Evolutionary conservation across 371 early-diverging fungal genomes (phyloP).

Genomic region (Quaeritorhiza haematococci): DNA sequence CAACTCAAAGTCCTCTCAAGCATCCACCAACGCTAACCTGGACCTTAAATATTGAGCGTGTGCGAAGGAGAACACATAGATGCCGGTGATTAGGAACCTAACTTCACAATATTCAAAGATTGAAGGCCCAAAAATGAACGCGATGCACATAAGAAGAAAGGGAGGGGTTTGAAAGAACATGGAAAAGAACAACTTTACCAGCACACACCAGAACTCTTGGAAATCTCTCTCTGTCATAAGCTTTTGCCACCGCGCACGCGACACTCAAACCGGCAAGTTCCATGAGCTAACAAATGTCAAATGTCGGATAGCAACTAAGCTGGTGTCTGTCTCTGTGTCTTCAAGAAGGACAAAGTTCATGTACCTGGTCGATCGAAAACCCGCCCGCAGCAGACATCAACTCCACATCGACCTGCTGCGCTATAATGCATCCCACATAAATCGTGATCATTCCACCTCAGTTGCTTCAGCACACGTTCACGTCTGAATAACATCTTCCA

Average conservation of each 20-base stretch:
- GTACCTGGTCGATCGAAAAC: slow-evolving; percentile 70
- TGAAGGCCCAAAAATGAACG: too few species aligned
- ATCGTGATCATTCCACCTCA: slow-evolving; percentile 32
- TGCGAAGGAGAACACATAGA: background rate
- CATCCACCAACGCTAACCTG: background rate
- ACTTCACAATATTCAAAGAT: slow-evolving; percentile 9
- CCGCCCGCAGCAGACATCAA: slow-evolving; percentile 77
- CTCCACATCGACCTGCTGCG: slow-evolving; percentile 74
- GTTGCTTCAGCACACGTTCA: too few species aligned
- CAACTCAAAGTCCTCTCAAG: background rate
- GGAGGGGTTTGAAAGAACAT: too few species aligned
- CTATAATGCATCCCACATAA: slow-evolving; percentile 69
- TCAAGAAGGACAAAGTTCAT: too few species aligned
- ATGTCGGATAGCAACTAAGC: too few species aligned
- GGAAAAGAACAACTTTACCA: slow-evolving; percentile 21
- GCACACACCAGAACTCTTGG: slow-evolving; percentile 63
- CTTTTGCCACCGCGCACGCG: slow-evolving; percentile 51
- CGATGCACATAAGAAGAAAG: too few species aligned
- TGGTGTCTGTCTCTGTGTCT: too few species aligned
- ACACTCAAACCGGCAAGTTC: background rate
- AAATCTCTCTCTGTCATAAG: slow-evolving; percentile 47
- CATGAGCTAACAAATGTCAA: too few species aligned
- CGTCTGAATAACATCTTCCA: too few species aligned
- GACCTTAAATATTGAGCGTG: slow-evolving; percentile 1
- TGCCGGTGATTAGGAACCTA: background rate